Evolutionary conservation across 352 stramenopile species (phyloP).

Genomic region (Pythium chondricola): DNA sequence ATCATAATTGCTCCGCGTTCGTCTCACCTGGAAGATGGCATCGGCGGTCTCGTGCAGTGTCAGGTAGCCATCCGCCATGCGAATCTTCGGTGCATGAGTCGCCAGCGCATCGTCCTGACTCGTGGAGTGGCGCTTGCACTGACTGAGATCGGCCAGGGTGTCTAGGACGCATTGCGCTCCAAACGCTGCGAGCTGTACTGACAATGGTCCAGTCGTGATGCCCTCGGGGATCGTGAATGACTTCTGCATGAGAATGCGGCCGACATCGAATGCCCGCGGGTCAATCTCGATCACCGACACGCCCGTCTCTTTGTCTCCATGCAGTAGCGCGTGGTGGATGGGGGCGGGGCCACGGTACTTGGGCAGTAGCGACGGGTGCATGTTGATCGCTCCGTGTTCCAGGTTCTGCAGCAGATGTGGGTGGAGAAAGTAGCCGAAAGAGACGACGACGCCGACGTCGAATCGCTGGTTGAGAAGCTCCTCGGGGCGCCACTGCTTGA

Average conservation of each 20-base stretch:
- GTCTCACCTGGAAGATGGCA: slow-evolving; percentile 55
- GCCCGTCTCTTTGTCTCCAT: slow-evolving; percentile 66
- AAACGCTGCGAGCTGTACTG: slow-evolving; percentile 37
- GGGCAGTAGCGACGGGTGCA: slow-evolving; percentile 83
- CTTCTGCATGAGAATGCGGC: slow-evolving; percentile 64
- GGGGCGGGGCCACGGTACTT: slow-evolving; percentile 83
- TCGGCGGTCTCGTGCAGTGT: slow-evolving; percentile 41
- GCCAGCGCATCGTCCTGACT: slow-evolving; percentile 50
- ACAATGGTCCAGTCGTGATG: slow-evolving; percentile 31
- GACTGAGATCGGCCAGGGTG: slow-evolving; percentile 42
- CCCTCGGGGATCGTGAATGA: slow-evolving; percentile 32
- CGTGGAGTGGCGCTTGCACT: slow-evolving; percentile 35
- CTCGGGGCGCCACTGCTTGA: slow-evolving; percentile 54
- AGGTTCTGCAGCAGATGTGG: slow-evolving; percentile 66
- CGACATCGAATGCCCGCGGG: slow-evolving; percentile 73
- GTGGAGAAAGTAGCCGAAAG: slow-evolving; percentile 80
- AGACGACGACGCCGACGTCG: slow-evolving; percentile 85
- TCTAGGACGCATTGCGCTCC: slow-evolving; percentile 67
- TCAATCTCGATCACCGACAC: slow-evolving; percentile 88
- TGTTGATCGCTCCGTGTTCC: slow-evolving; percentile 76
- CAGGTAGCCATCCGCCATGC: slow-evolving; percentile 48
- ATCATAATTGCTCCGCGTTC: no score
- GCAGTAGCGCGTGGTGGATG: slow-evolving; percentile 81
- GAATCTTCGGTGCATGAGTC: slow-evolving; percentile 67
- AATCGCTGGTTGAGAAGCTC: slow-evolving; percentile 42